Evolutionary conservation across 306 rosid species (phyloP), one percentile per base, ranked within the genome.

Genomic region (Mimosa bimucronata): DNA sequence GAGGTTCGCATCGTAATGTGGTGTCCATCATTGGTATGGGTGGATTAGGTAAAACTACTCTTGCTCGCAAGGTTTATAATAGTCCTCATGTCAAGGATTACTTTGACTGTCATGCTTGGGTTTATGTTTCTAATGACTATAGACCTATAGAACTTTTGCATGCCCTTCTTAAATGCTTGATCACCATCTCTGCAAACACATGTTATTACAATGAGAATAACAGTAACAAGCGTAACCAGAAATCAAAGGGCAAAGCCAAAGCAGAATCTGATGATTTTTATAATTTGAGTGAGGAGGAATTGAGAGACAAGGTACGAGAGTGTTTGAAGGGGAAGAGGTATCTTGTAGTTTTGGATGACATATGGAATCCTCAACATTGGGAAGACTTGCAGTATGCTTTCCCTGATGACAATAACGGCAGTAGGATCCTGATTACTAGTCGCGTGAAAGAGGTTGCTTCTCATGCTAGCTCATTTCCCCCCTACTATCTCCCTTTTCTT

Each of bases 1-100:
- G 31, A 6, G 65, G 16, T 58, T 10, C 18, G 0, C 5, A 15
- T 10, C 65, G 31, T 10, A 3, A 58, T 25, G 31, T 58, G 65
- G 65, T 58, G 65, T 58, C 65, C 65, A 58, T 58, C 31, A 23
- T 58, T 2, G 65, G 65, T 1, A 58, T 58, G 65, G 65, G 65
- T 1, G 65, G 31, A 10, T 58, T 58, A 25, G 65, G 65, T 23
- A 58, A 58, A 58, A 58, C 65, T 10, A 58, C 65, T 58, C 65
- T 58, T 58, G 65, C 65, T 25, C 65, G 65, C 6, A 23, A 23
- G 31, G 12, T 58, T 11, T 58, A 58, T 23, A 23, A 58, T 3
- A 25, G 65, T 10, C 7, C 3, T 23, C 2, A 23, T 9, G 65
- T 58, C 7, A 23, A 58, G 16, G 2, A 58, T 58, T 3, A 58